phyloP scores from a whole-genome alignment of 2,329 filamentous ascomycete species.

The Diplodia intermedia region DNA sequence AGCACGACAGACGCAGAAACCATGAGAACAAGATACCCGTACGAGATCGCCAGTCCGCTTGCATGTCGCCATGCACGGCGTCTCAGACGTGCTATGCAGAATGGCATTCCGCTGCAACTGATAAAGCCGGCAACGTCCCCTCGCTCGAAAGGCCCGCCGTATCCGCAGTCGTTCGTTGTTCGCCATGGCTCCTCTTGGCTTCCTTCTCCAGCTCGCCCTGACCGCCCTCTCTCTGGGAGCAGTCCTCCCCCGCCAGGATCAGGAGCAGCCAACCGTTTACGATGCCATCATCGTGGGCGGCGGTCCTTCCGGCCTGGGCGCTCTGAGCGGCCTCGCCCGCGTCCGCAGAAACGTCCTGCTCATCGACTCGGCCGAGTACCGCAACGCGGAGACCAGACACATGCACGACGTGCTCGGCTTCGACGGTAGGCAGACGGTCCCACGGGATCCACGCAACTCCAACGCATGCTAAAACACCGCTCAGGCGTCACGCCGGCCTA shows the following conservation, averaged over 20 bases:
- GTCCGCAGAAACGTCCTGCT: constrained; percentile 51
- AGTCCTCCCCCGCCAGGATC: constrained; percentile 1
- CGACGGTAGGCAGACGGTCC: background rate
- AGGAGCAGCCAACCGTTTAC: constrained; percentile 16
- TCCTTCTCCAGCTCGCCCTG: constrained; percentile 1
- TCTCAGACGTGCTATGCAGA: constrained; percentile 5
- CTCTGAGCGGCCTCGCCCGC: constrained; percentile 50
- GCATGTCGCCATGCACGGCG: background rate
- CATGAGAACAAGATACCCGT: background rate
- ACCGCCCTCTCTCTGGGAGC: constrained; percentile 8
- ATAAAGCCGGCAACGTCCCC: background rate
- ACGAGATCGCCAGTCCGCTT: background rate
- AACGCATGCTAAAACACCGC: background rate
- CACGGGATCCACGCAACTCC: background rate
- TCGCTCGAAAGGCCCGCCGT: background rate
- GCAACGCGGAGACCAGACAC: constrained; percentile 52
- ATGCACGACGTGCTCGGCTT: constrained; percentile 49
- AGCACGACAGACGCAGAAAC: background rate
- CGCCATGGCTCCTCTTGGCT: constrained; percentile 2
- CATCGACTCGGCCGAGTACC: constrained; percentile 53
- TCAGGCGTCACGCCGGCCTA: constrained; percentile 21
- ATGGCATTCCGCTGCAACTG: background rate
- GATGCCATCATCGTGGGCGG: constrained; percentile 48
- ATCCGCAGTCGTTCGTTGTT: constrained; percentile 9
- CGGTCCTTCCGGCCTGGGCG: constrained; percentile 56